Evolutionary conservation across 2,329 filamentous ascomycete genomes (phyloP).

Genomic region (Torrubiella hemipterigena): DNA sequence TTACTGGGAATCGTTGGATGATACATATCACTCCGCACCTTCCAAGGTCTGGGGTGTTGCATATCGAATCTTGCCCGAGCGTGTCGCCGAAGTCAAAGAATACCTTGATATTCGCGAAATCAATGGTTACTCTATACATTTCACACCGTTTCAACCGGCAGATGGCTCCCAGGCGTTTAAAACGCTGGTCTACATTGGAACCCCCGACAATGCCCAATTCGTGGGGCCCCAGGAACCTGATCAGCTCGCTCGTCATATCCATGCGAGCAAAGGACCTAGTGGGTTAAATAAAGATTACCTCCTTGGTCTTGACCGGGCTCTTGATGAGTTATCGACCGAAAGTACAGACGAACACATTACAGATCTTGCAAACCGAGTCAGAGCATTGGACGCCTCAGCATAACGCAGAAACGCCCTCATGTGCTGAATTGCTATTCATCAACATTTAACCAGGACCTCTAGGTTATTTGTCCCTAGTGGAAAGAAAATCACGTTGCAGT

Average conservation of each 20-base stretch:
- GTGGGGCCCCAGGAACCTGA: constrained; percentile 72
- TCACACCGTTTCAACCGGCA: constrained; percentile 63
- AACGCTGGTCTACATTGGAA: constrained; percentile 82
- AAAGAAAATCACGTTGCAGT: no score
- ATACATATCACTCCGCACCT: constrained; percentile 48
- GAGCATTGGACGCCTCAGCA: constrained; percentile 35
- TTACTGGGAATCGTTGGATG: constrained; percentile 71
- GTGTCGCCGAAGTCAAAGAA: constrained; percentile 68
- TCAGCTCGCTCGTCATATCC: constrained; percentile 68
- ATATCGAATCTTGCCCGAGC: constrained; percentile 64
- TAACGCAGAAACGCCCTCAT: constrained; percentile 8
- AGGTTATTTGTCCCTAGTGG: no score
- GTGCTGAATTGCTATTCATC: no score
- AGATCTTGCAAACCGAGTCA: constrained; percentile 65
- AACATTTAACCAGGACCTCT: no score
- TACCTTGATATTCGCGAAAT: constrained; percentile 97
- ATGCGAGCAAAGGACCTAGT: constrained; percentile 65
- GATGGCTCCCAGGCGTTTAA: constrained; percentile 28
- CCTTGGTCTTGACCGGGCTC: constrained; percentile 62
- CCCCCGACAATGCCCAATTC: constrained; percentile 88
- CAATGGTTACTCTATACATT: constrained; percentile 92
- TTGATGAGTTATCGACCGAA: constrained; percentile 60
- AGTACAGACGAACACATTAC: constrained; percentile 76
- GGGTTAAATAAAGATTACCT: constrained; percentile 88
- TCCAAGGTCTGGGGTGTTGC: constrained; percentile 82